Conservation (phyloP, 1,139 yeast species). For the Blastobotrys persicus region DNA sequence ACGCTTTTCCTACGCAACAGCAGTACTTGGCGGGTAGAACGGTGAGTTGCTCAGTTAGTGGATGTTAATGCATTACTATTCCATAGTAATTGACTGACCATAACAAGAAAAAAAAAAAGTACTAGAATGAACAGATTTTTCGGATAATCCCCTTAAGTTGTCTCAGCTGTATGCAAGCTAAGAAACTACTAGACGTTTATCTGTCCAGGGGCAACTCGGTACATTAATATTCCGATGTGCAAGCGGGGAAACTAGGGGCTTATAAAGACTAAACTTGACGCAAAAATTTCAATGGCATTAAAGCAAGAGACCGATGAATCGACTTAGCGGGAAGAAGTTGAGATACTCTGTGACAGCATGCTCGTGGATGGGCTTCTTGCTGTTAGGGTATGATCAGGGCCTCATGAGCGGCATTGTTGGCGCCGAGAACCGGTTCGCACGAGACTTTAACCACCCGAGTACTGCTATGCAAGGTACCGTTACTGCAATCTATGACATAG, state of each 20-base stretch:
- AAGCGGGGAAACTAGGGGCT: not conserved
- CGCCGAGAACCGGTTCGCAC: slow-evolving; percentile 9
- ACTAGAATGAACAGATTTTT: no score
- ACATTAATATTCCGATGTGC: not conserved
- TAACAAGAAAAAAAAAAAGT: no score
- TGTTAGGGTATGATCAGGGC: slow-evolving; percentile 15
- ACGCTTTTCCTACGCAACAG: no score
- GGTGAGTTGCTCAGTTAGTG: no score
- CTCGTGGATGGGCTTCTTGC: slow-evolving; percentile 11
- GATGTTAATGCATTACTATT: no score
- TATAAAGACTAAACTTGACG: not conserved
- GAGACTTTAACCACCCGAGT: slow-evolving; percentile 20
- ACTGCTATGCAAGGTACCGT: slow-evolving; percentile 30
- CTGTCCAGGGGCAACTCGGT: slow-evolving; percentile 1
- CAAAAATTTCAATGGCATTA: no score
- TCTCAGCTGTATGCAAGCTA: not conserved
- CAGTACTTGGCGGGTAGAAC: no score
- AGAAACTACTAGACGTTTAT: not conserved
- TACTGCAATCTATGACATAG: slow-evolving; percentile 66
- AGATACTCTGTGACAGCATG: slow-evolving; percentile 3
- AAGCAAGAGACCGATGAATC: not conserved
- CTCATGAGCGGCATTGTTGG: slow-evolving; percentile 15
- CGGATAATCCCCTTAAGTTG: not conserved
- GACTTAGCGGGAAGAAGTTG: not conserved
- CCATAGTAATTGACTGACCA: no score